Evolutionary conservation across 176 grass and related monocot species (phyloP), one percentile per base, ranked within the genome.

Genomic region (Pontederia crassipes): DNA sequence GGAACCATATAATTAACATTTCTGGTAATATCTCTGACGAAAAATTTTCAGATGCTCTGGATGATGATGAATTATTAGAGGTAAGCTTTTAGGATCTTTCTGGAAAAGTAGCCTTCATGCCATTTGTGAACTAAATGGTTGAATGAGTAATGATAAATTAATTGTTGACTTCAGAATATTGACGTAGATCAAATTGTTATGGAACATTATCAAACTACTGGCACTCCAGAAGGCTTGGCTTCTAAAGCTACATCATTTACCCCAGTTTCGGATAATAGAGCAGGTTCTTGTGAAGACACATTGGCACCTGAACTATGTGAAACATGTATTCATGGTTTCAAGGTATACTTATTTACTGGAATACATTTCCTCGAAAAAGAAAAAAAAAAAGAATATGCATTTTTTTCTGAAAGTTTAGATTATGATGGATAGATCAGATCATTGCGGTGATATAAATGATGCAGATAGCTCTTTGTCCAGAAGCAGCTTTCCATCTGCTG

Each of bases 141-240:
- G 46, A 10, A 7, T 10, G 6, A 17, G 28, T 45, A n/a, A 35
- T 72, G 28, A 53, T 49, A 15, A 35, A 8, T 45, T 20, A 51
- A 69, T 67, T 74, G 74, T 84, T 49, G 75, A 52, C 72, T 79
- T 57, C 76, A 97, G 93, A 82, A 69, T 78, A 85, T 97, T 62
- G 93, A 97, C 26, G 75, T 97, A 35, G 93, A 97, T 53, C 87
- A 48, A 82, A 91, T 97, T 70, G 84, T 97, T 52, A 88, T 88
- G 93, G 87, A 97, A 57, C 87, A 90, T 66, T 88, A 88, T 64
- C 84, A 97, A 85, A 72, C 79, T 71, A 83, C 59, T 18, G 67
- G 49, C 70, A 87, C 80, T 62, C 79, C 87, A 26, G 83, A 62
- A 80, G 81, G 78, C 17, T 81, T 35, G 67, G 61, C 72, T 71